phyloP scores from a whole-genome alignment of 164 flowering plant species.

The Magnolia sinica region DNA sequence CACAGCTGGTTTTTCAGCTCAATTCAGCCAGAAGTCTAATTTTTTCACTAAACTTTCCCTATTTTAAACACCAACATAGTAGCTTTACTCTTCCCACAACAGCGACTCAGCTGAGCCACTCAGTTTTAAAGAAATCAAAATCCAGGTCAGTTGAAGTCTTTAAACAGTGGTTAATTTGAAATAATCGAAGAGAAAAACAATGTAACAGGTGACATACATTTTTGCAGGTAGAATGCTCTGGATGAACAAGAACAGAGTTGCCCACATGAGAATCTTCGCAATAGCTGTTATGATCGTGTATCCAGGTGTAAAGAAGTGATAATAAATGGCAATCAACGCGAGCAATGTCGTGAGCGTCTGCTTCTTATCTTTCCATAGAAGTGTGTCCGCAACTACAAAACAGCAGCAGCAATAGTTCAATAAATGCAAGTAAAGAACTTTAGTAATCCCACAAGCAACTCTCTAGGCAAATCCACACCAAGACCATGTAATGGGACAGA shows the following conservation, averaged over 20 bases:
- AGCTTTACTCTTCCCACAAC: neutral
- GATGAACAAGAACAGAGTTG: conserved; percentile 59
- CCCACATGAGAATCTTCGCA: conserved; percentile 59
- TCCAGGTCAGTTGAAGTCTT: neutral
- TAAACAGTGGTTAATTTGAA: neutral
- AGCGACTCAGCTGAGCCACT: neutral
- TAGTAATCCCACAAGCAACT: neutral
- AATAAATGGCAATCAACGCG: conserved; percentile 56
- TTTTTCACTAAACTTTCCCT: neutral
- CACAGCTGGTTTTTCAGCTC: neutral
- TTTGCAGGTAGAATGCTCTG: conserved; percentile 72
- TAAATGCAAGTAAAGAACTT: neutral
- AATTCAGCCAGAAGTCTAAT: neutral
- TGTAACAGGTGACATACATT: conserved; percentile 42
- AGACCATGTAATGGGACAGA: neutral
- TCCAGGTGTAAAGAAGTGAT: conserved; percentile 62
- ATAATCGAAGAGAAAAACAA: neutral
- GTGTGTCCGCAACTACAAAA: conserved; percentile 82
- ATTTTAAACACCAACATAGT: neutral
- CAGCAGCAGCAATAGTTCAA: conserved; percentile 8
- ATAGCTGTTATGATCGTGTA: conserved; percentile 59
- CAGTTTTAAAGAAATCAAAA: neutral
- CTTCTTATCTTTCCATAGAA: conserved; percentile 86
- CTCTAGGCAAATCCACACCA: neutral
- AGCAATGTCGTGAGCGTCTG: conserved; percentile 46